Evolutionary conservation across 1,284 basidiomycete genomes (phyloP), one percentile per base, ranked within the genome.

Genomic region (Pulchroboletus neoregius): DNA sequence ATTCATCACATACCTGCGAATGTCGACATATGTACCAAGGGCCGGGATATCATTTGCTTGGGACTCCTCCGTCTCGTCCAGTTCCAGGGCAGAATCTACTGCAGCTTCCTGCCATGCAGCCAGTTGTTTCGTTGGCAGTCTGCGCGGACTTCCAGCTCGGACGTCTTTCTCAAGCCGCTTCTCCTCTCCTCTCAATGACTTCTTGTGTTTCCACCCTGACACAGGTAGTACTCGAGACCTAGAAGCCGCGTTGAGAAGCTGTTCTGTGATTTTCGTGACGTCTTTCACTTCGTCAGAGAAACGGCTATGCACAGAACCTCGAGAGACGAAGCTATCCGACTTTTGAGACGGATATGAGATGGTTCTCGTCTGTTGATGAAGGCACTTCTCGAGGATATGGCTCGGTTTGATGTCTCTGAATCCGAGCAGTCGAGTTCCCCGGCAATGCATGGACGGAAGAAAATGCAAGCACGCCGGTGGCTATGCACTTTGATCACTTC

Each of bases 11-110:
- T 54, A 81, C 84, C 75, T 75, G 51, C 83, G 71, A 27, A 81
- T 58, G 54, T 86, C 83, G 23, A 86, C 68, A 43, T 83, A 79
- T 13, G 79, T 71, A 0, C 83, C 84, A 2, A 71, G 43, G 12
- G 34, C 37, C 13, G 60, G 57, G n/a, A 60, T 47, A 27, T 55
- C 57, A 28, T 20, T 45, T 27, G 24, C 35, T 20, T 26, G 12
- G 6, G 44, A 33, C 6, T 60, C 61, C 9, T 55, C 60, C 11
- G 31, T 31, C 30, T 52, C 58, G 23, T 64, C 51, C 4, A 48
- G 33, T 20, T 39, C 46, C 31, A 28, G 27, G n/a, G 31, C 18
- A 28, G 45, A 13, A 31, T 54, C 48, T 23, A 31, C 32, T 12
- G 43, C 33, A 27, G 52, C 49, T 33, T 55, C 58, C 11, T 54